Evolutionary conservation across 495 filamentous ascomycete species (phyloP).

Genomic region (Neurospora sp.): DNA sequence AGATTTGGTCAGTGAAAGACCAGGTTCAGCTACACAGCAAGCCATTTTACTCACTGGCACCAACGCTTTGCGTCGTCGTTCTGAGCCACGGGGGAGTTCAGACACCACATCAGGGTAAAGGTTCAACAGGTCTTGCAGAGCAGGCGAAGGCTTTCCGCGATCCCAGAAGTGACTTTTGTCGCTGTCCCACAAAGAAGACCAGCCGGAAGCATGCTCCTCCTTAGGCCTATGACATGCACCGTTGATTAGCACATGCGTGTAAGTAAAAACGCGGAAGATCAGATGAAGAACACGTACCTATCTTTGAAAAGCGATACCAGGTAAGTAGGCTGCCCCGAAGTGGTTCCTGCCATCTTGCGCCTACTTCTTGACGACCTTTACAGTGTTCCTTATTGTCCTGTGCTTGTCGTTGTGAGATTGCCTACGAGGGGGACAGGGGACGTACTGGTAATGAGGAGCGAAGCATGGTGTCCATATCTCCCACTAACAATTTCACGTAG

Average conservation of each 20-base stretch:
- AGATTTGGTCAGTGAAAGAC: background rate
- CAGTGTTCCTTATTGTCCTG: background rate
- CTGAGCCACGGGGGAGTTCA: background rate
- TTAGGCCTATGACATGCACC: background rate
- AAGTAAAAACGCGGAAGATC: background rate
- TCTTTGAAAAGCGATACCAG: background rate
- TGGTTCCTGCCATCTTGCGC: background rate
- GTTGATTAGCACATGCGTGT: background rate
- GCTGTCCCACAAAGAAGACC: conserved; percentile 30
- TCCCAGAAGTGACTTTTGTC: conserved; percentile 32
- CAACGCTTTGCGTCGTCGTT: background rate
- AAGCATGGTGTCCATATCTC: background rate
- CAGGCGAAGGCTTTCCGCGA: conserved; percentile 31
- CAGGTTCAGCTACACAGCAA: background rate
- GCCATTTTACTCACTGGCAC: background rate
- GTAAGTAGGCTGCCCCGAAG: background rate
- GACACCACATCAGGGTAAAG: conserved; percentile 11
- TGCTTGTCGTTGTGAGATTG: background rate
- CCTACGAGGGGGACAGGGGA: background rate
- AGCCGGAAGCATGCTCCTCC: conserved; percentile 11
- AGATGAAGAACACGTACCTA: background rate
- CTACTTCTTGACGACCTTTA: background rate
- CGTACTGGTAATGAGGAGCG: background rate
- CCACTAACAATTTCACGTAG: background rate
- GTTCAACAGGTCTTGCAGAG: conserved; percentile 29